Evolutionary conservation across 2,329 filamentous ascomycete species (phyloP).

Genomic region (Teratosphaeria gauchensis): DNA sequence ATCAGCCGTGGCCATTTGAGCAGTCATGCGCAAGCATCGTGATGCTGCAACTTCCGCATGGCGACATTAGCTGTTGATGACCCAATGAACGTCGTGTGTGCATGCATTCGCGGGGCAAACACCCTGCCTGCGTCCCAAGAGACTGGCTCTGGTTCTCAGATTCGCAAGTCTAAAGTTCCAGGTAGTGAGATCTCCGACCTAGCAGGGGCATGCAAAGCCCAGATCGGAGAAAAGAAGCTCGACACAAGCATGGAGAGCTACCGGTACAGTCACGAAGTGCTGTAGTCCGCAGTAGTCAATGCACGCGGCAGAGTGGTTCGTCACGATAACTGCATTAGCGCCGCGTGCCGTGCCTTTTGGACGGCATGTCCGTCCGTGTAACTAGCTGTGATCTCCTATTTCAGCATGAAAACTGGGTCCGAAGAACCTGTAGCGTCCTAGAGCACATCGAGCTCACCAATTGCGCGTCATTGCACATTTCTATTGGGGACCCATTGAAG

Average conservation of each 20-base stretch:
- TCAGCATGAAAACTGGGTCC: neutral
- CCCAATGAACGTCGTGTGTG: neutral
- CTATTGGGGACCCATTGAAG: too few species aligned
- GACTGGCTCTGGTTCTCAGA: neutral
- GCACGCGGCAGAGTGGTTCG: neutral
- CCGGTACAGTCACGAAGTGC: neutral
- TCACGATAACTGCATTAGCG: neutral
- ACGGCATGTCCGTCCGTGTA: neutral
- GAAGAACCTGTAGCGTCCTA: neutral
- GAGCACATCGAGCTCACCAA: neutral
- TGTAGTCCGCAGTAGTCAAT: neutral
- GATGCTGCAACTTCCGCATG: neutral
- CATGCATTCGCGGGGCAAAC: neutral
- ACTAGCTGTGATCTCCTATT: neutral
- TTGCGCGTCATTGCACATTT: neutral
- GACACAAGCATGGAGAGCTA: neutral
- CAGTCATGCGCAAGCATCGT: neutral
- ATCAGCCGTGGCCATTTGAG: neutral
- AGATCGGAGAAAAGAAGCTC: neutral
- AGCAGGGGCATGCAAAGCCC: neutral
- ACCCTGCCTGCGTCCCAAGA: neutral
- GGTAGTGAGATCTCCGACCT: neutral
- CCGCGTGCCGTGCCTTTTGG: neutral
- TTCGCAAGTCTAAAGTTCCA: neutral
- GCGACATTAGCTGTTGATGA: neutral